Base-by-base conservation (phyloP, 2,329 filamentous ascomycete species). In the Cordyceps javanica region DNA sequence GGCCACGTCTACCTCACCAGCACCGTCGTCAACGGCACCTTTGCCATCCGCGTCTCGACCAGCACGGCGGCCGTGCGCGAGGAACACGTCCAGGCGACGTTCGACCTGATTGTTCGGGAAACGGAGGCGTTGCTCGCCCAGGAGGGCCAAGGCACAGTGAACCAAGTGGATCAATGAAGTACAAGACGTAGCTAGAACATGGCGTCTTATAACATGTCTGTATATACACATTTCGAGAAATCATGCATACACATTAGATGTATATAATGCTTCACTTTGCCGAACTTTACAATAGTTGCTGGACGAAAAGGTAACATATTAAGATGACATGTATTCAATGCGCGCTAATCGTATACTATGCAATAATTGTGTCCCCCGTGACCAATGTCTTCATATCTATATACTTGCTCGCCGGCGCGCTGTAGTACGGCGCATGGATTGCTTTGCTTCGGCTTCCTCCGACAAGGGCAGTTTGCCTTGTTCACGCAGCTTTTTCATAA, bases 1-100 rank as follows among this genome's bases (percentile, higher is more conserved):
- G 90, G 90, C 1, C 84, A 90, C 70, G 88, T 96, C 57, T 97
- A 90, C 72, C 75, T 97, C 25, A 97, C 91, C 0, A 87, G 85
- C 42, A 88, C 87, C 1, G 82, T 91, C 5, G 79, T 96, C 13
- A 83, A 82, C 9, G 88, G 85, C 1, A 77, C 85, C 21, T 90
- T 90, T 70, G 87, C 88, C 2, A 95, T 97, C 60, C 80, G 93
- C 0, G 83, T 97, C 38, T 87, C 93, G 23, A 91, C 89, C 58
- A 87, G 82, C 0, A 70, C 68, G n/a, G 89, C 88, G 64, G 75
- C 82, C 25, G 76, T 82, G 41, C 83, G 87, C 0, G 86, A 93
- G 69, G 86, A 90, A 72, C 88, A 90, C 70, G 73, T 97, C 4
- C 77, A 83, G 60, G 79, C 78, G 60, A 85, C 91, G 1, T 96